These are phyloP conservation scores for Beta vulgaris DNA, from an alignment of 148 eudicot genomes.

Conservation along the genomic window DNA sequence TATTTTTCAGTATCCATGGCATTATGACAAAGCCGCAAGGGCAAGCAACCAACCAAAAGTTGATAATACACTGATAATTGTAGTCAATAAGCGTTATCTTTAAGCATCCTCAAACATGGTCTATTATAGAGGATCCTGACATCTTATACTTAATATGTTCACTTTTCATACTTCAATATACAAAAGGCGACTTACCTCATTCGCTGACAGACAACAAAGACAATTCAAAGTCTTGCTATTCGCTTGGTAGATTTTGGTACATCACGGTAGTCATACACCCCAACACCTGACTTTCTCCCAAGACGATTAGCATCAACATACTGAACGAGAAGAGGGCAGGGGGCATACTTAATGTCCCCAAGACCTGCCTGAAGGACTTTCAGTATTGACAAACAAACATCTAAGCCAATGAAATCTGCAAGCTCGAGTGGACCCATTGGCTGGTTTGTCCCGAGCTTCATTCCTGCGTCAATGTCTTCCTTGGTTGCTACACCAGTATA, in stretches of 20 bases:
- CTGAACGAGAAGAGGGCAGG: constrained; percentile 91
- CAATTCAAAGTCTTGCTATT: constrained; percentile 43
- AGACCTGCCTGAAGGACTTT: constrained; percentile 84
- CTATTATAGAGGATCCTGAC: not conserved
- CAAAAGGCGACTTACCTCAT: constrained; percentile 21
- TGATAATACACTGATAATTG: not conserved
- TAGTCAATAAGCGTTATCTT: not conserved
- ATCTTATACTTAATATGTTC: not conserved
- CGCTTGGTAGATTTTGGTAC: constrained; percentile 30
- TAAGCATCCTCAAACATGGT: not conserved
- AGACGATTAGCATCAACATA: constrained; percentile 89
- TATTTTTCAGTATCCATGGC: not conserved
- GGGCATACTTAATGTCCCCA: constrained; percentile 71
- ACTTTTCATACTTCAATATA: not conserved
- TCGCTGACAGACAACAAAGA: not conserved
- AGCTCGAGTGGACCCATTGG: constrained; percentile 94
- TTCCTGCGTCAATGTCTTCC: constrained; percentile 89
- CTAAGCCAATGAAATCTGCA: constrained; percentile 92
- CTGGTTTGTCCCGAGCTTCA: constrained; percentile 89
- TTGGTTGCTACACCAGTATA: constrained; percentile 87
- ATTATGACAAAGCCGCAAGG: too few species aligned
- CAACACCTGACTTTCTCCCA: constrained; percentile 73
- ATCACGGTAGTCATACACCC: constrained; percentile 62
- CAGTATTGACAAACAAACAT: constrained; percentile 79
- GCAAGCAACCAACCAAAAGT: not conserved